Evolutionary conservation across 305 asterid genomes (phyloP).

Genomic region (Fraxinus paxiana): DNA sequence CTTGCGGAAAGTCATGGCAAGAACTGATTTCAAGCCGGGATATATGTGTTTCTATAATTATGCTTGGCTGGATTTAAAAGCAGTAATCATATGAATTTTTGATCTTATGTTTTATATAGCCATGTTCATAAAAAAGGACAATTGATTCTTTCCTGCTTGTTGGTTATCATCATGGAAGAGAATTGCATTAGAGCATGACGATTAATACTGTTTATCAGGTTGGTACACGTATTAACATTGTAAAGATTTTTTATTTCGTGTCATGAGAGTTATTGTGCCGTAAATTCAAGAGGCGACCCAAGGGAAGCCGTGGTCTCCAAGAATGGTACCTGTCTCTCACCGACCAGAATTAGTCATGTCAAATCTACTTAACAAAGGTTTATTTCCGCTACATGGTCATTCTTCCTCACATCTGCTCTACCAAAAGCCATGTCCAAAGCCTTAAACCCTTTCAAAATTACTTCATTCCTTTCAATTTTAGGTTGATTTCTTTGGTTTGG

Average conservation of each 20-base stretch:
- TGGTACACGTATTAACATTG: not conserved
- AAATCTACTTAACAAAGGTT: not conserved
- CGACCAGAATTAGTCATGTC: not conserved
- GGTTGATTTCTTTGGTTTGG: not conserved
- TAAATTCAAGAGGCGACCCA: not conserved
- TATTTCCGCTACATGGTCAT: not conserved
- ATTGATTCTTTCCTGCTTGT: not conserved
- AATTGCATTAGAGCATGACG: not conserved
- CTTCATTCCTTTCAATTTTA: not conserved
- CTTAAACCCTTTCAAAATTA: not conserved
- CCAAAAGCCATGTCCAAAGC: not conserved
- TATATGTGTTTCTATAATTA: not conserved
- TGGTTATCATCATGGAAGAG: not conserved
- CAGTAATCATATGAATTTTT: not conserved
- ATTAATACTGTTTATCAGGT: not conserved
- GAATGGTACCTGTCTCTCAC: not conserved
- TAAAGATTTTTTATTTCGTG: not conserved
- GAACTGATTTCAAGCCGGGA: not conserved
- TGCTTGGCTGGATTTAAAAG: not conserved
- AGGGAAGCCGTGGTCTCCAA: not conserved
- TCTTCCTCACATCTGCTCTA: not conserved
- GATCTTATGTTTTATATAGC: not conserved
- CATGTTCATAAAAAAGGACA: not conserved
- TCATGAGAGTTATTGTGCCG: not conserved
- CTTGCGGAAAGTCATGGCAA: not conserved